Conservation (phyloP, 1,139 yeast species). For the Yamadazyma triangularis region DNA sequence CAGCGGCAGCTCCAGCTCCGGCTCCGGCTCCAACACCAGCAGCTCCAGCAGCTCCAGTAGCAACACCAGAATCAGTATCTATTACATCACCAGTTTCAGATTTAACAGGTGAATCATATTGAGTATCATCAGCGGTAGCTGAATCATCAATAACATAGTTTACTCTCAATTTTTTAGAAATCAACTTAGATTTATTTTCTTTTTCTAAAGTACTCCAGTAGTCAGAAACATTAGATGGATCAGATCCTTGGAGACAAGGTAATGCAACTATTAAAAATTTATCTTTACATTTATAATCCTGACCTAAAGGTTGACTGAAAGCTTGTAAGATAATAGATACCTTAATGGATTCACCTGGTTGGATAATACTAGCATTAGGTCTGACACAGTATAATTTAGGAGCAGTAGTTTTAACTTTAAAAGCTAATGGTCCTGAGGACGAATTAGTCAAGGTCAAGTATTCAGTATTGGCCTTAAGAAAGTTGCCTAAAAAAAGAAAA, state of each 20-base stretch:
- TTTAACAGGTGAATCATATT: slow-evolving; percentile 1
- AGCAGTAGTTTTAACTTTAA: slow-evolving; percentile 97
- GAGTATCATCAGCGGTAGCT: slow-evolving; percentile 15
- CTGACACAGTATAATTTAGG: slow-evolving; percentile 95
- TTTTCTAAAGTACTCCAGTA: slow-evolving; percentile 71
- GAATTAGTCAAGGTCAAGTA: slow-evolving; percentile 66
- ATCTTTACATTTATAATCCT: slow-evolving; percentile 78
- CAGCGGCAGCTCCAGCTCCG: slow-evolving; percentile 3
- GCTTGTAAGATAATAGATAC: slow-evolving; percentile 87
- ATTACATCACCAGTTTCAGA: slow-evolving; percentile 11
- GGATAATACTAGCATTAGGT: slow-evolving; percentile 83
- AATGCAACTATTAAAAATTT: slow-evolving; percentile 86
- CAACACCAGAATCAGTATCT: slow-evolving; percentile 4
- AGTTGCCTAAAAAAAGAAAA: slow-evolving; percentile 55
- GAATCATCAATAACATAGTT: slow-evolving; percentile 45
- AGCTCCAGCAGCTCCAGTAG: slow-evolving; percentile 12
- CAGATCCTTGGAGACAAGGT: slow-evolving; percentile 63
- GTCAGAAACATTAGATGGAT: slow-evolving; percentile 56
- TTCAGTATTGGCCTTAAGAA: slow-evolving; percentile 69
- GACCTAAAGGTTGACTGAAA: slow-evolving; percentile 65
- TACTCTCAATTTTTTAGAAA: slow-evolving; percentile 77
- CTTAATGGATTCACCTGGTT: slow-evolving; percentile 68
- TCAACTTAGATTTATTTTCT: slow-evolving; percentile 52
- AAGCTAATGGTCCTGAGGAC: slow-evolving; percentile 62
- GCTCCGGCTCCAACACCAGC: slow-evolving; percentile 14